Evolutionary conservation across 2,329 filamentous ascomycete species (phyloP).

Genomic region (Xylariaceae sp.): DNA sequence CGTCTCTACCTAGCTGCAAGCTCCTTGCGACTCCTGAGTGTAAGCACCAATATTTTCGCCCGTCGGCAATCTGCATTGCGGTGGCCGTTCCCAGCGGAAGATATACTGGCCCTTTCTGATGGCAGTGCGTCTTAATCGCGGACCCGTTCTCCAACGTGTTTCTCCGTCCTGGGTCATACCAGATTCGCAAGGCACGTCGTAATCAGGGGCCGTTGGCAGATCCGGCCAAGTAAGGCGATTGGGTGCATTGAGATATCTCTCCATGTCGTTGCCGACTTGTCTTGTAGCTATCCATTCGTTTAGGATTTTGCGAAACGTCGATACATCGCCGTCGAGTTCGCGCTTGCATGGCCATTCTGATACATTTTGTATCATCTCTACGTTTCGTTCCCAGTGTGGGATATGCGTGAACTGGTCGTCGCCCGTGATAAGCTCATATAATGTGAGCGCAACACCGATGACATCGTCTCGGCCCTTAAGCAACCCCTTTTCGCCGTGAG

Average conservation of each 20-base stretch:
- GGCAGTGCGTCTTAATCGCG: too few species aligned
- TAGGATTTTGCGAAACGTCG: not conserved
- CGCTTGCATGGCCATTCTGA: not conserved
- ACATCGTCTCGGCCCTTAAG: not conserved
- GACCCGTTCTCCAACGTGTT: too few species aligned
- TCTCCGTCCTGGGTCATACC: too few species aligned
- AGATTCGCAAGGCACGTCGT: not conserved
- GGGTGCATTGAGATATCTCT: not conserved
- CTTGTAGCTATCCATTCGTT: conserved; percentile 8
- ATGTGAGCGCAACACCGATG: not conserved
- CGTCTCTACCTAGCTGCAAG: too few species aligned
- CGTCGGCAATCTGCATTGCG: too few species aligned
- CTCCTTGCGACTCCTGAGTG: too few species aligned
- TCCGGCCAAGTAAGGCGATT: conserved; percentile 3
- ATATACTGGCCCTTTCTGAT: too few species aligned
- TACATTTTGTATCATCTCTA: not conserved
- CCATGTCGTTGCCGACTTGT: conserved; percentile 12
- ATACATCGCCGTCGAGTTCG: not conserved
- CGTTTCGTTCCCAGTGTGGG: not conserved
- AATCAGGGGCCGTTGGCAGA: conserved; percentile 2
- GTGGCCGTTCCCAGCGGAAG: too few species aligned
- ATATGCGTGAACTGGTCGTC: not conserved
- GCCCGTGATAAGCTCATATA: not conserved
- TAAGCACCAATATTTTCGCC: too few species aligned
- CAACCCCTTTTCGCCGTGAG: not conserved